phyloP scores from a whole-genome alignment of 2,329 filamentous ascomycete genomes.

The Colletotrichum tanaceti region DNA sequence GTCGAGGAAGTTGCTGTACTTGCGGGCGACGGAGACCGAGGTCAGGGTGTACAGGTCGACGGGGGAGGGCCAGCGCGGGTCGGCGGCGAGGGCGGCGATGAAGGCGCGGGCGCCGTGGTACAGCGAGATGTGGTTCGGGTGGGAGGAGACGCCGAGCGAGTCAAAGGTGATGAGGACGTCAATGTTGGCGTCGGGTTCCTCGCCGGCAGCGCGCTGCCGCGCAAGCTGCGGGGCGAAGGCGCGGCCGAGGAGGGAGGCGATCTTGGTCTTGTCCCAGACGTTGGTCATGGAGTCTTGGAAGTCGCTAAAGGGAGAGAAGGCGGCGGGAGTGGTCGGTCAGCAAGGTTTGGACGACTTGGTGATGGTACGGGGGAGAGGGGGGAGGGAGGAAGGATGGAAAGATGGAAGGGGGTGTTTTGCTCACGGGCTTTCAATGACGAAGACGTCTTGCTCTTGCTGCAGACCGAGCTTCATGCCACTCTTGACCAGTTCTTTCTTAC shows the following conservation, averaged over 20 bases:
- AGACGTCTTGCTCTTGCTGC: slow-evolving; percentile 79
- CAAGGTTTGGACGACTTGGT: slow-evolving; percentile 4
- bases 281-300: slow-evolving; percentile 92
- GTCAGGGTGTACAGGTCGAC: slow-evolving; percentile 88
- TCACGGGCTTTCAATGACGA: slow-evolving; percentile 83
- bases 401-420: slow-evolving; percentile 44
- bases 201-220: slow-evolving; percentile 47
- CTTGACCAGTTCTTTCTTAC: slow-evolving; percentile 85
- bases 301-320: slow-evolving; percentile 58
- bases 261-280: slow-evolving; percentile 77
- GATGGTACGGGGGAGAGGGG: slow-evolving; percentile 3
- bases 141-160: slow-evolving; percentile 80
- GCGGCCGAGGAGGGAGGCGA: slow-evolving; percentile 76
- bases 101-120: slow-evolving; percentile 85
- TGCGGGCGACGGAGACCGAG: slow-evolving; percentile 77
- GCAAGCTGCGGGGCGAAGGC: slow-evolving; percentile 78
- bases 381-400: too few relatives aligned
- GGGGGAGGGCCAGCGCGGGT: slow-evolving; percentile 74
- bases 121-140: slow-evolving; percentile 93
- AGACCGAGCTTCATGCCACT: slow-evolving; percentile 83
- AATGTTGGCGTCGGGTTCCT: slow-evolving; percentile 66
- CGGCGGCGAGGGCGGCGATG: slow-evolving; percentile 70
- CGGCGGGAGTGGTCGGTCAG: slow-evolving; percentile 10
- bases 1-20: slow-evolving; percentile 85
- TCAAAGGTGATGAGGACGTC: slow-evolving; percentile 94